These are phyloP conservation scores for Marasmius oreades DNA, from an alignment of 1,284 basidiomycete species.

Conservation along the genomic window DNA sequence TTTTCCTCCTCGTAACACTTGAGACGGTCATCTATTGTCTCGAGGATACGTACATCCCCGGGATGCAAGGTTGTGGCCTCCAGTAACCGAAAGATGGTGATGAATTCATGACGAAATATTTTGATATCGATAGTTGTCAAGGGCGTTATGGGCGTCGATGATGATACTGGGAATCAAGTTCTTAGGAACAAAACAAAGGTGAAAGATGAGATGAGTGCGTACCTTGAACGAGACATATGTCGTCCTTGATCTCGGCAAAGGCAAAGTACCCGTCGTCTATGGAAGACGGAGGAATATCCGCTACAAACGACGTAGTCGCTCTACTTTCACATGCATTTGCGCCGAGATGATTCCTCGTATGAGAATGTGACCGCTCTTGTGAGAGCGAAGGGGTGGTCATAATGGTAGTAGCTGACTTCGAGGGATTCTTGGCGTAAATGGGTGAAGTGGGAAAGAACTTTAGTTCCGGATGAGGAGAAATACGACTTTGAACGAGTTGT, in stretches of 20 bases:
- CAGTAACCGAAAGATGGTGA: conserved; percentile 53
- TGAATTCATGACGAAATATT: conserved; percentile 57
- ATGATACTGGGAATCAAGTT: conserved; percentile 9
- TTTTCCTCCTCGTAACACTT: conserved; percentile 59
- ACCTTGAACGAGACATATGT: conserved; percentile 49
- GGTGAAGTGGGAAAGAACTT: not conserved
- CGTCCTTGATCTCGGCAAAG: conserved; percentile 42
- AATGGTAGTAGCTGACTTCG: not conserved
- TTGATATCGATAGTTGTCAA: conserved; percentile 39
- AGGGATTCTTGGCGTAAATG: not conserved
- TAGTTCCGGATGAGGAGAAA: not conserved
- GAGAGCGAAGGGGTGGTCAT: not conserved
- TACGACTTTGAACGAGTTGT: conserved; percentile 3
- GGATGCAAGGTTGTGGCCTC: conserved; percentile 43
- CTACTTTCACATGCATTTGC: not conserved
- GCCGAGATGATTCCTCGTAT: not conserved
- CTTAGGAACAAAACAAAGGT: not conserved
- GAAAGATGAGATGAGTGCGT: conserved; percentile 15
- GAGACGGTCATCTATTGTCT: conserved; percentile 45
- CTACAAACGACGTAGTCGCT: not conserved
- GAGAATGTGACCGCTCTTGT: not conserved
- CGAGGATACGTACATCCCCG: conserved; percentile 51
- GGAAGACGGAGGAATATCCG: conserved; percentile 10
- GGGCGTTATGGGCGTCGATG: conserved; percentile 25
- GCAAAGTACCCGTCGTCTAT: conserved; percentile 38